phyloP scores from a whole-genome alignment of 176 grass and related monocot genomes.

The Zizania latifolia region DNA sequence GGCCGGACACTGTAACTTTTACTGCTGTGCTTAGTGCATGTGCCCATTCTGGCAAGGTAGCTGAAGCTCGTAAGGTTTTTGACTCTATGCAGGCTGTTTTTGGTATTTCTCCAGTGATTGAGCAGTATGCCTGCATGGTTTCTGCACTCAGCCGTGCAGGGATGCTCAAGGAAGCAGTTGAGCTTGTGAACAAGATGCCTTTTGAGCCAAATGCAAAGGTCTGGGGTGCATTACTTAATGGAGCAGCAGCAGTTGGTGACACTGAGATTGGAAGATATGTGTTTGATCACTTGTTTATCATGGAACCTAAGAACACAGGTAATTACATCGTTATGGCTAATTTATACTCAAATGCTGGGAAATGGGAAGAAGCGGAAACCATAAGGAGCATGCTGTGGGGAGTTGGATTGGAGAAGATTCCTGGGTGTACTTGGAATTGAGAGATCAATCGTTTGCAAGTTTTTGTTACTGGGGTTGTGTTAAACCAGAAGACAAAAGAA shows the following conservation, averaged over 20 bases:
- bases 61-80: constrained; percentile 52
- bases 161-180: constrained; percentile 56
- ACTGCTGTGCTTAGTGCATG: constrained; percentile 54
- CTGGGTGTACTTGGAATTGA: constrained; percentile 66
- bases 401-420: constrained; percentile 53
- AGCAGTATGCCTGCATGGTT: constrained; percentile 72
- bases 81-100: constrained; percentile 47
- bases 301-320: constrained; percentile 65
- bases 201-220: constrained; percentile 57
- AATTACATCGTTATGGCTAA: constrained; percentile 71
- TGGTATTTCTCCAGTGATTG: constrained; percentile 32
- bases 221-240: constrained; percentile 56
- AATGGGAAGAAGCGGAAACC: constrained; percentile 63
- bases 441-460: constrained; percentile 16
- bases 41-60: constrained; percentile 51
- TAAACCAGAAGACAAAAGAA: background rate
- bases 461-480: constrained; percentile 26
- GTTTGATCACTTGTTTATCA: constrained; percentile 44
- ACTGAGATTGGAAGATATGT: constrained; percentile 37
- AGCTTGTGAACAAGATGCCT: constrained; percentile 50
- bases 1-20: constrained; percentile 46
- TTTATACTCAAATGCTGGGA: constrained; percentile 55
- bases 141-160: constrained; percentile 45
- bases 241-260: constrained; percentile 50
- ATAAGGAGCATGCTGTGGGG: constrained; percentile 52